Base-by-base conservation (phyloP, 208 protist genomes). In the Acanthamoeba royreba region DNA sequence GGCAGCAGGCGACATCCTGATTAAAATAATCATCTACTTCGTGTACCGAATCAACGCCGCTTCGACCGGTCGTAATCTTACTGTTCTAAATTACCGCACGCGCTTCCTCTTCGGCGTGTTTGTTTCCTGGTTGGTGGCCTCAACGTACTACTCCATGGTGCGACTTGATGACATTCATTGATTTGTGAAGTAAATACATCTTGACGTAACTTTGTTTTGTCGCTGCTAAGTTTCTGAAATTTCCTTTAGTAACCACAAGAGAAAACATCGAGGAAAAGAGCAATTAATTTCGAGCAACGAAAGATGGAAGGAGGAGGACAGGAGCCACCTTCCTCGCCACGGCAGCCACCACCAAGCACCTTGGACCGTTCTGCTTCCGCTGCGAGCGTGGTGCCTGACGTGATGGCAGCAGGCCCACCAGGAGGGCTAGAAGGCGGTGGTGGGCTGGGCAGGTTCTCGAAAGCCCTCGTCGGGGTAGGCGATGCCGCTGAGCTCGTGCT, bases 11-110 rank as follows among this genome's bases (percentile, higher is more conserved):
- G 81, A 88, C n/a, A 61, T 88, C 15, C 33, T 63, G 19, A 53
- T 40, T 38, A 53, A 63, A 35, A 66, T 25, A 3, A 63, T 53
- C 28, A 63, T 88, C 15, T 63, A 88, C 5, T 63, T 53, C 31
- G 81, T 88, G 4, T 61, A 66, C 40, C 45, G 52, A 9, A 61
- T 88, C 47, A 88, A 63, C 46, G 52, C 52, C 0, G 28, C 81
- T 4, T 40, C 81, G 7, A 66, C 52, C 19, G 81, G 81, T 8
- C 81, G 81, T 22, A 88, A 88, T 38, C 46, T 88, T 4, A 88
- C 81, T 4, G 31, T 88, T 35, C 31, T 88, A 17, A 88, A 88
- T 22, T 88, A 88, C 42, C 81, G 81, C 81, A 88, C 81, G n/a
- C 81, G 81, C 22, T 88, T 88, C 47, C 81, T 88, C 25, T 88